Conservation (phyloP, 192 early-diverging fungal species). For the Podila epicladia region DNA sequence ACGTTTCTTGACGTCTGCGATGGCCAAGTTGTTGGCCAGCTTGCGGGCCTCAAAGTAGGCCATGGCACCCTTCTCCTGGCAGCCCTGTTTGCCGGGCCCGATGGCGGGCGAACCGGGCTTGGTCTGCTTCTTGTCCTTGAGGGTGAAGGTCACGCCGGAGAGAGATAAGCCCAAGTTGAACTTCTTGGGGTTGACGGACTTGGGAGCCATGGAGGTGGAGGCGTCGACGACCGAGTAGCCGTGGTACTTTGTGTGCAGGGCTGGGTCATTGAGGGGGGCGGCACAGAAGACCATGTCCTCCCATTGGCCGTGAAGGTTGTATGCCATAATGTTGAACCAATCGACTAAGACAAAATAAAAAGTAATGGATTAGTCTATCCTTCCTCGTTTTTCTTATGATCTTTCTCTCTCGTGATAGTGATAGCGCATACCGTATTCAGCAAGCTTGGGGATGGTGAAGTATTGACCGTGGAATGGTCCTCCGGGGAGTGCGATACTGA, state of each 20-base stretch:
- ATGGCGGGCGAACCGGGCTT: conserved; percentile 32
- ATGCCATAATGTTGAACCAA: conserved; percentile 53
- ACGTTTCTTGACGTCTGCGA: conserved; percentile 13
- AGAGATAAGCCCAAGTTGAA: conserved; percentile 47
- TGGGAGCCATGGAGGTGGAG: conserved; percentile 40
- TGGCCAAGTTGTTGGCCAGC: conserved; percentile 19
- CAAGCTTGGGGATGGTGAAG: conserved; percentile 30
- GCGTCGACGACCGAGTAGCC: conserved; percentile 48
- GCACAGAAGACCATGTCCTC: conserved; percentile 48
- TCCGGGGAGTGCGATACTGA: conserved; percentile 41
- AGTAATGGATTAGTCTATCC: background rate
- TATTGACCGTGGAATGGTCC: conserved; percentile 45
- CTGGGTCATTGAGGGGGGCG: conserved; percentile 36
- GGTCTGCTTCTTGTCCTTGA: conserved; percentile 37
- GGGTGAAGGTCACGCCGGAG: conserved; percentile 46
- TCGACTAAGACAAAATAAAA: conserved; percentile 15
- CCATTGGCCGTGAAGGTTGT: conserved; percentile 52
- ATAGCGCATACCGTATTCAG: conserved; percentile 22
- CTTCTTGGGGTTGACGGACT: conserved; percentile 29
- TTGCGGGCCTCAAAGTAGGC: conserved; percentile 34
- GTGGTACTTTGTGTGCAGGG: conserved; percentile 26
- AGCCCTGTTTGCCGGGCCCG: conserved; percentile 41
- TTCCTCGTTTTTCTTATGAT: background rate
- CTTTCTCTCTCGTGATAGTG: background rate
- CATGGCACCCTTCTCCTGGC: conserved; percentile 52